These are phyloP conservation scores for Globisporangium recalcitrans DNA, from an alignment of 352 stramenopile genomes.

Conservation along the genomic window DNA sequence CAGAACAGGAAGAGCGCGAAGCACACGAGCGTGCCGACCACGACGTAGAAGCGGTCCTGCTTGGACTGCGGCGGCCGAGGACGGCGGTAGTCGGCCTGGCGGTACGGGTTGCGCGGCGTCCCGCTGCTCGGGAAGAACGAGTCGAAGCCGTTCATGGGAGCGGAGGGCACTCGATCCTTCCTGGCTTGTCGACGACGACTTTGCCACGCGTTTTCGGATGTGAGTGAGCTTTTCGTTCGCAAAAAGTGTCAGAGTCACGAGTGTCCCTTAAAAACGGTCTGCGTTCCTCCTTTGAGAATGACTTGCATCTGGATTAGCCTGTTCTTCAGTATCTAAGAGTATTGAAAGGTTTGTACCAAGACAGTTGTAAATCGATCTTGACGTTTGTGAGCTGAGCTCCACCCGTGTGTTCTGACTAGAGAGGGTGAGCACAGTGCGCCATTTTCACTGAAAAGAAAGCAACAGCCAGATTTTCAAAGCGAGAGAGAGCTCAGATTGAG, in stretches of 20 bases:
- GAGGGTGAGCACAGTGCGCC: neutral
- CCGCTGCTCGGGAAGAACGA: slow-evolving; percentile 62
- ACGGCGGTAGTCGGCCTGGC: slow-evolving; percentile 43
- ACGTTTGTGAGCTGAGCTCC: neutral
- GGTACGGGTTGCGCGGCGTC: slow-evolving; percentile 70
- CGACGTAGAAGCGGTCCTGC: slow-evolving; percentile 53
- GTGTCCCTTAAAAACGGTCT: too few relatives aligned
- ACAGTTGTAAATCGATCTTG: too few relatives aligned
- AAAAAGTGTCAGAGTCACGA: too few relatives aligned
- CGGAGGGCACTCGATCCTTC: neutral
- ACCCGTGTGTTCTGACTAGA: too few relatives aligned
- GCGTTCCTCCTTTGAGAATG: too few relatives aligned
- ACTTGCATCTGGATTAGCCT: too few relatives aligned
- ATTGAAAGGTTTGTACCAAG: too few relatives aligned
- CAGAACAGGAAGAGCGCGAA: slow-evolving; percentile 61
- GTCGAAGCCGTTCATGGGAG: slow-evolving; percentile 53
- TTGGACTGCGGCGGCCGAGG: slow-evolving; percentile 25
- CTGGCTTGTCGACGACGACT: neutral
- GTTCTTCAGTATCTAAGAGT: too few relatives aligned
- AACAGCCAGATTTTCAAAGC: neutral
- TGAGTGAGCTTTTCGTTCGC: too few relatives aligned
- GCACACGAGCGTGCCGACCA: slow-evolving; percentile 60
- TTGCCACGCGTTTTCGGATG: slow-evolving; percentile 5
- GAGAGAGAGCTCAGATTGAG: neutral
- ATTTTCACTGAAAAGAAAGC: slow-evolving; percentile 1